Base-by-base conservation (phyloP, 148 eudicot genomes). In the Tetragonia tetragonoides region DNA sequence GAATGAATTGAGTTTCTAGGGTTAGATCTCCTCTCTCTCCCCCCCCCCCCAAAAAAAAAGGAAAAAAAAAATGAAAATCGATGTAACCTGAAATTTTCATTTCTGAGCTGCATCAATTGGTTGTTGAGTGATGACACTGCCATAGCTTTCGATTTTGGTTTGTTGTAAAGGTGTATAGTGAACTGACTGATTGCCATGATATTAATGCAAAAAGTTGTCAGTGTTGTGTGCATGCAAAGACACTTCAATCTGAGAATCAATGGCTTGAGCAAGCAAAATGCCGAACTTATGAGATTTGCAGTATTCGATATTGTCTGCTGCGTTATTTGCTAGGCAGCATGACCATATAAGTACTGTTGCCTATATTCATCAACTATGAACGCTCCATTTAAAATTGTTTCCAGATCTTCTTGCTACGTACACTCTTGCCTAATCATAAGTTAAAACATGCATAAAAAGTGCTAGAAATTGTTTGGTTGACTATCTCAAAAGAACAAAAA, bases 81-180 rank as follows among this genome's bases (percentile, higher is more conserved):
- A 10, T 61, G 64, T 77, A 72, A 44, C 77, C 68, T 49, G 39
- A 37, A 16, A 10, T 68, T 47, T 64, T 57, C n/a, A 49, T 62
- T 69, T 40, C 34, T 2, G 12, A 24, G 74, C 53, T 49, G 61
- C 74, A 75, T 75, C 69, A n/a, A 63, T 51, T 74, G 41, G 23
- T 1, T 68, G 67, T 28, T n/a, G n/a, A n/a, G n/a, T n/a, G 71
- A 56, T 75, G 82, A 66, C 54, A 78, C 60, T 75, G 72, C 53
- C 38, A 68, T 66, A 60, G 40, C n/a, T 68, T 51, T 53, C 61
- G 47, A 54, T 82, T 60, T 66, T 75, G 79, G 37, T 63, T 63
- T 16, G 60, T 67, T 75, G 82, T 82, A 75, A 66, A 69, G 60
- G 77, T 82, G 81, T 78, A 74, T 62, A 78, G 75, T 78, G 68